Base-by-base conservation (phyloP, 768 basidiomycete genomes). In the Aureoboletus auriporus region DNA sequence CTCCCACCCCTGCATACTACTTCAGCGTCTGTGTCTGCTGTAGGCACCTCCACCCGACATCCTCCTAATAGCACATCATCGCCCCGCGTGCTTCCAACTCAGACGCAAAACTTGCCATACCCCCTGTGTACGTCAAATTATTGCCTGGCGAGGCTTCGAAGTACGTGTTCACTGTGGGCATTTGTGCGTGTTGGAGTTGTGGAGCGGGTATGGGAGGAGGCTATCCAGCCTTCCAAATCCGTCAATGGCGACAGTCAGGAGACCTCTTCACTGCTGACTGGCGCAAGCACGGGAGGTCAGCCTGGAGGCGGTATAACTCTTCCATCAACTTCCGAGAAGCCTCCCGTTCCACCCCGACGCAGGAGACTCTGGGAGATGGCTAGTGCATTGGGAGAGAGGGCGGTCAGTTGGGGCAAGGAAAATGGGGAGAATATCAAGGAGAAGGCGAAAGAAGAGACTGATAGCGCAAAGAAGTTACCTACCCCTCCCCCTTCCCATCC, bases 151-250 rank as follows among this genome's bases (percentile, higher is more conserved):
- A 80, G 93, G 8, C 73, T 96, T 16, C 81, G 93, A 11, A 76
- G 85, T 33, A 91, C 93, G n/a, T 94, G 92, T 66, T 86, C 84
- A 5, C 70, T 95, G 12, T 96, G 93, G 92, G 81, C 86, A 14
- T 95, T 89, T 59, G 83, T 95, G 43, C 80, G 91, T 20, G 83
- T 80, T 0, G 81, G 86, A 9, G 73, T 96, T 46, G 74, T 95
- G 16, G 90, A 93, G 50, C 86, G 84, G 56, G 72, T 95, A 6
- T 96, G 93, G 93, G 86, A 94, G 53, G 89, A 85, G 48, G 58
- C 78, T 6, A 55, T 65, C 3, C 70, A 72, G 9, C 61, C 72
- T 2, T 57, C 60, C 1, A 59, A 56, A 31, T 57, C 54, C n/a
- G 48, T 46, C 12, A 61, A 52, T 50, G 43, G 42, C 5, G 45